Conservation (phyloP, 805 yeast genomes). For the Tetrapisispora iriomotensis region DNA sequence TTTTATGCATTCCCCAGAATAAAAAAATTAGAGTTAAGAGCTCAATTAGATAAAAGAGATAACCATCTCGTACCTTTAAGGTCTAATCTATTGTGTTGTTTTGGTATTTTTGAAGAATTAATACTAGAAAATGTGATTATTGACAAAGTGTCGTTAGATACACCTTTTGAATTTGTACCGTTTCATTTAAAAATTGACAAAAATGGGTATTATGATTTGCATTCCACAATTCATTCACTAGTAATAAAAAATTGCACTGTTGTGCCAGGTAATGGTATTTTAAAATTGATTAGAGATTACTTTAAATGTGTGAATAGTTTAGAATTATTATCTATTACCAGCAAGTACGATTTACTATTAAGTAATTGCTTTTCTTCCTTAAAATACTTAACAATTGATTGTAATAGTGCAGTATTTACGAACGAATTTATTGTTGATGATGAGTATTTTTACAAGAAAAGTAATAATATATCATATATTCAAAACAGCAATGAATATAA, state of each 20-base stretch:
- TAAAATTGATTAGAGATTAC: conserved; percentile 29
- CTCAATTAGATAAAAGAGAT: conserved; percentile 8
- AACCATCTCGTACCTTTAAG: conserved; percentile 22
- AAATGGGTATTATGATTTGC: conserved; percentile 20
- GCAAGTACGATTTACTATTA: conserved; percentile 39
- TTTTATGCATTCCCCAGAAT: conserved; percentile 22
- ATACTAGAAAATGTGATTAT: conserved; percentile 39
- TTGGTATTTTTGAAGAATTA: conserved; percentile 37
- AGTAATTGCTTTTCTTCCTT: conserved; percentile 38
- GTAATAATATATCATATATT: conserved; percentile 1
- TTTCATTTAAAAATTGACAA: conserved; percentile 16
- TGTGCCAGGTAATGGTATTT: conserved; percentile 31
- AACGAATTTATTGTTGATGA: conserved; percentile 16
- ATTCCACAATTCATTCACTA: conserved; percentile 30
- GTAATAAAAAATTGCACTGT: conserved; percentile 29
- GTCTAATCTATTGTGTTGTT: conserved; percentile 37
- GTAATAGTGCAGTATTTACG: conserved; percentile 38
- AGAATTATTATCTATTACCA: conserved; percentile 31
- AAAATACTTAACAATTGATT: conserved; percentile 35
- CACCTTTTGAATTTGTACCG: conserved; percentile 29
- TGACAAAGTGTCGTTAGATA: conserved; percentile 33
- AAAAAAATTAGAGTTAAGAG: conserved; percentile 21
- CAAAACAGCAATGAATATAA: conserved; percentile 7
- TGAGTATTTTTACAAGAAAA: conserved; percentile 17
- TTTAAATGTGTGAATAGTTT: conserved; percentile 34